Evolutionary conservation across 371 early-diverging fungal species (phyloP), one percentile per base, ranked within the genome.

Genomic region (Blakeslea trispora): DNA sequence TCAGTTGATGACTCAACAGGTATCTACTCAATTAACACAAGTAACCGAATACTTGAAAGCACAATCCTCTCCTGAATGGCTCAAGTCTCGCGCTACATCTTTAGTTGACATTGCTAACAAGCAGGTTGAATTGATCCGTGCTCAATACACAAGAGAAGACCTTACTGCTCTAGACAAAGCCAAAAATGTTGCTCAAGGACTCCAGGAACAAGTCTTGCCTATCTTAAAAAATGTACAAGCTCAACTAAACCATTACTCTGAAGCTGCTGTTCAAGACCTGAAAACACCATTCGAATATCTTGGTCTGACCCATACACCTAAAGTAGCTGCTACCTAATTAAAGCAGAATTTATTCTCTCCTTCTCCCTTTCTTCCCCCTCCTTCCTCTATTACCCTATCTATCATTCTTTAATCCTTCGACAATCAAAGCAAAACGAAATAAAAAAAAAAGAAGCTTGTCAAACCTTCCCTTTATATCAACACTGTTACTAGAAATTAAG

Each of bases 171-270:
- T 74, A 22, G 79, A 86, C 55, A 86, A 84, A 72, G 81, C 82
- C 15, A 79, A 74, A 59, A 72, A 81, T 52, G 77, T 84, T 41
- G 71, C 79, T 42, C 66, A 77, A 18, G 63, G 77, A 39, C 68
- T 83, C 32, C 81, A 81, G 44, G 64, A 76, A 21, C 81, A 86
- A 59, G 77, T 83, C 11, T 64, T 84, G 24, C 86, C 86, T n/a
- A 53, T 86, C 8, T 67, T 86, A 35, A 70, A 81, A 54, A 62
- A 45, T n/a, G 49, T 83, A 37, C 81, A 77, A 45, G 63, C 75
- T 50, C 72, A 79, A 32, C 51, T 79, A 22, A 61, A 55, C 22
- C 63, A 69, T 23, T 75, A 74, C 37, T 63, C 70, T 35, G 70
- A 70, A 19, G 40, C 59, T 3, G 68, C 72, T 21, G 57, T 66